phyloP scores from a whole-genome alignment of 2,329 filamentous ascomycete genomes.

The Endocalyx cinctus region DNA sequence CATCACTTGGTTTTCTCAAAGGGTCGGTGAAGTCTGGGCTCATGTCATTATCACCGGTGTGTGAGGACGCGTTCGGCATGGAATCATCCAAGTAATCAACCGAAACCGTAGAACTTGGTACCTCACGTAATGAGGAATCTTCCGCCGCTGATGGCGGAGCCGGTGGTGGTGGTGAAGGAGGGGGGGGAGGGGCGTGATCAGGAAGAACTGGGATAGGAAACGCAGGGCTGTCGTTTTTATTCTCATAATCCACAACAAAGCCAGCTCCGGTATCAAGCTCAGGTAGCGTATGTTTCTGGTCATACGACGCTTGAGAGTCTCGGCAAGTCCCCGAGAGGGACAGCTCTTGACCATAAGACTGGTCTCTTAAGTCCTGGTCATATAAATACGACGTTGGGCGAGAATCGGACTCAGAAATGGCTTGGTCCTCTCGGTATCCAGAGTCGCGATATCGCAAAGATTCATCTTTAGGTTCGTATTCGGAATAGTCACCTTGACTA shows the following conservation, averaged over 20 bases:
- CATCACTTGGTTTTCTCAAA: conserved; percentile 42
- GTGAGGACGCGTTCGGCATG: conserved; percentile 36
- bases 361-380: conserved; percentile 23
- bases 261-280: conserved; percentile 47
- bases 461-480: conserved; percentile 21
- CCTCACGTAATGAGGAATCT: conserved; percentile 19
- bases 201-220: conserved; percentile 31
- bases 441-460: conserved; percentile 18
- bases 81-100: conserved; percentile 39
- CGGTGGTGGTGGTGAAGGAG: too few relatives aligned
- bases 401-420: conserved; percentile 24
- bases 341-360: conserved; percentile 26
- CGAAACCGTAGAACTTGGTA: conserved; percentile 25
- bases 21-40: conserved; percentile 36
- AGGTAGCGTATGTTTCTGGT: conserved; percentile 36
- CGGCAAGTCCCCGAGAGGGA: conserved; percentile 27
- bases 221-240: conserved; percentile 21
- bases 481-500: conserved; percentile 40
- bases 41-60: conserved; percentile 37
- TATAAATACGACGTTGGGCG: conserved; percentile 21
- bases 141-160: conserved; percentile 47
- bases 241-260: conserved; percentile 45
- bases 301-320: conserved; percentile 20
- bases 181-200: conserved; percentile 44
- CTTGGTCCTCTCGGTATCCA: conserved; percentile 20